Evolutionary conservation across 1,284 basidiomycete genomes (phyloP), one percentile per base, ranked within the genome.

Genomic region (Trichosporon ovoides): DNA sequence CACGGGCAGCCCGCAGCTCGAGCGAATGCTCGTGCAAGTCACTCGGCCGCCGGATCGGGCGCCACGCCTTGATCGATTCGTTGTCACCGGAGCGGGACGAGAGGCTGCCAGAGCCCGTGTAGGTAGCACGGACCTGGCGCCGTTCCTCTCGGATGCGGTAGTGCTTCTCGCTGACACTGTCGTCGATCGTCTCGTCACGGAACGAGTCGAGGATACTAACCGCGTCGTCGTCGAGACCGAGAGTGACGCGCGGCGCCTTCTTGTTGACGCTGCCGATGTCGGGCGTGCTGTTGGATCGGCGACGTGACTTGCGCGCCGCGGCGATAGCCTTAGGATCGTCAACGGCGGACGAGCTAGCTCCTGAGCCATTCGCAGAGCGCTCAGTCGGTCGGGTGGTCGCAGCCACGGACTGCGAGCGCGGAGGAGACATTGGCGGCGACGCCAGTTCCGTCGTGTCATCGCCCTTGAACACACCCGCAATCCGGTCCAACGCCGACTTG

Each of bases 21-120:
- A 88, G 87, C 24, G 90, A 85, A 72, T 95, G 92, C 75, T 96
- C 90, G 75, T 96, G 93, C 87, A 97, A 93, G 71, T 98, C 92
- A 9, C 91, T 94, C 4, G 93, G 91, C 24, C 92, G 80, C 58
- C 90, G 83, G 40, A 97, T 85, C 31, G 86, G 82, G 68, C 86
- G 84, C 94, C 95, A 98, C 1, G 93, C 92, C 69, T 84, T 87
- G 18, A 36, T 31, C 3, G 48, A 51, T 7, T 91, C 86, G 24
- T 92, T 80, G 73, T 94, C 91, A 16, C 91, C 90, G 38, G 87
- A 86, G 7, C n/a, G 19, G 1, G 48, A 38, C 31, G 84, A 81
- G 38, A 91, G 80, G 59, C 83, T 81, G 60, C 88, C 85, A 48
- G 43, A 48, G 50, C 87, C 87, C 12, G 58, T 60, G 12, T 87